Base-by-base conservation (phyloP, 208 protist genomes). In the Trichomonas gallinae region DNA sequence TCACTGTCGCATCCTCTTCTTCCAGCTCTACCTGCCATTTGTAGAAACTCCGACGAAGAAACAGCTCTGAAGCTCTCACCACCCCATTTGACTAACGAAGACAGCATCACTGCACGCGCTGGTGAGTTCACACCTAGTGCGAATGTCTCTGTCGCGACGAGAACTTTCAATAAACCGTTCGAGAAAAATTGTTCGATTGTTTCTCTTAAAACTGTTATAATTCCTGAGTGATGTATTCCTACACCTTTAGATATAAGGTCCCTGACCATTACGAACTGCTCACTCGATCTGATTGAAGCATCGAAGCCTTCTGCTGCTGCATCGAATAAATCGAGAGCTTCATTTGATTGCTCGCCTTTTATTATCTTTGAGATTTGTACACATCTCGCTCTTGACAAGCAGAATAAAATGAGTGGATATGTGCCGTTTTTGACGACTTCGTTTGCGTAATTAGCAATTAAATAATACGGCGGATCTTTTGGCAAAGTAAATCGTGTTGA, bases 101-200 rank as follows among this genome's bases (percentile, higher is more conserved):
- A 34, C 83, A 99, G 99, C 0, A 99, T 97, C 0, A 99, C 98
- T 17, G 97, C 97, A 15, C 97, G 96, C 2, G 98, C 98, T 34
- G 98, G 98, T 97, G 98, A 98, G 96, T 99, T 99, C 0, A 99
- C 98, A 58, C 98, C 98, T 97, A 99, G 98, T 13, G 98, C 98
- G 97, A 99, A 99, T 15, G 98, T 99, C 96, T 98, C 98, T 15
- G 98, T 99, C 1, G 98, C 98, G 91, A 98, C 98, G 13, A 99
- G 96, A 13, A 99, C 34, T 36, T 98, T 98, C 15, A 99, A 96
- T 17, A 98, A 96, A 21, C 98, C 98, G 15, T 97, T 96, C 10
- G 83, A 83, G 96, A 99, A 99, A 0, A 99, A 96, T 36, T 99
- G 98, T 96, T 99, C 98, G 17, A 99, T 98, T 58, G 98, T 97